Evolutionary conservation across 495 filamentous ascomycete genomes (phyloP).

Genomic region (Xylaria telfairii): DNA sequence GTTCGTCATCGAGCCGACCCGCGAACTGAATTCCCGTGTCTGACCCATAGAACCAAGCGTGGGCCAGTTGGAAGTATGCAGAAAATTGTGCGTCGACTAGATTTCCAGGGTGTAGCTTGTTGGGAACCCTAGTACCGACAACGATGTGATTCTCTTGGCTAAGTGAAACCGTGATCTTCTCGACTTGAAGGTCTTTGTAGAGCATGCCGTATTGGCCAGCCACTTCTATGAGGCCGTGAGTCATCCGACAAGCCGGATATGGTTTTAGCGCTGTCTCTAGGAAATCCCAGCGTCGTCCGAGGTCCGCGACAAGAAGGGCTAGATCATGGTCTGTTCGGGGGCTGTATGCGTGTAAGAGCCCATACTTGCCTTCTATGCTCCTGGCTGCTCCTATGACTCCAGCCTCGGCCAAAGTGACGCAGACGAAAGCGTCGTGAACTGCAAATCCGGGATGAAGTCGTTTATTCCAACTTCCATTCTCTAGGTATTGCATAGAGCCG

Average conservation of each 20-base stretch:
- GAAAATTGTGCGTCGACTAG: constrained; percentile 1
- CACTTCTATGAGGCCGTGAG: constrained; percentile 1
- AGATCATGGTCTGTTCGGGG: constrained; percentile 3
- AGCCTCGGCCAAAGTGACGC: constrained; percentile 26
- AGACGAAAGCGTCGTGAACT: constrained; percentile 29
- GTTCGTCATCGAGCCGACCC: not conserved
- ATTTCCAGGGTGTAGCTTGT: not conserved
- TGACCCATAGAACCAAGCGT: constrained; percentile 3
- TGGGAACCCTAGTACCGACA: not conserved
- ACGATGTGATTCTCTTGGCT: constrained; percentile 1
- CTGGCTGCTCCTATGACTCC: constrained; percentile 24
- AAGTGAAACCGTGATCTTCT: not conserved
- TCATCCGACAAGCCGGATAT: not conserved
- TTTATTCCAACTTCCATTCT: constrained; percentile 32
- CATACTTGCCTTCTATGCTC: constrained; percentile 29
- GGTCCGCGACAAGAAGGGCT: not conserved
- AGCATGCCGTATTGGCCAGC: not conserved
- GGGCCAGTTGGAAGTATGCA: not conserved
- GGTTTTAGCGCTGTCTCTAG: not conserved
- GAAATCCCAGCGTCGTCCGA: not conserved
- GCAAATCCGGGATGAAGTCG: constrained; percentile 28
- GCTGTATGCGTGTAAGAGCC: not conserved
- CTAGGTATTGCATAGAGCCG: constrained; percentile 30
- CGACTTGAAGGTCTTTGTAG: not conserved
- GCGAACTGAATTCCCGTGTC: not conserved